Conservation (phyloP, 805 yeast species). For the Ogataea paradorogensis region DNA sequence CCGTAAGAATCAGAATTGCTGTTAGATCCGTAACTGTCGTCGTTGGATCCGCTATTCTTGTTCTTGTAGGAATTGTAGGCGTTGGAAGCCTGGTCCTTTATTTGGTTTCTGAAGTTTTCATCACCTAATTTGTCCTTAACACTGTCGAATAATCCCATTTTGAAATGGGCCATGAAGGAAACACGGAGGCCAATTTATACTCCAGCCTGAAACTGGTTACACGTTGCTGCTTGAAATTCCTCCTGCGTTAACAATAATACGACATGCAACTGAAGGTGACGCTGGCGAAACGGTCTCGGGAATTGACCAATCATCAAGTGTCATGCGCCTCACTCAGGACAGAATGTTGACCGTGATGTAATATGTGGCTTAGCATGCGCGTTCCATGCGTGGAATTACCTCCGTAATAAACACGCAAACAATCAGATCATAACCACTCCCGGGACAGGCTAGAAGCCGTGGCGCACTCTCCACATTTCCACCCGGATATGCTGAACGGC, state of each 20-base stretch:
- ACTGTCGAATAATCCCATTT: constrained; percentile 41
- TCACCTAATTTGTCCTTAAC: constrained; percentile 36
- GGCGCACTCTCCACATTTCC: not conserved
- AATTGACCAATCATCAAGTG: not conserved
- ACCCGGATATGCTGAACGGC: too few species aligned
- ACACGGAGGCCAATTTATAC: constrained; percentile 4
- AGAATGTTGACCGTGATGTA: not conserved
- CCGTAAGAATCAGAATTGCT: constrained; percentile 37
- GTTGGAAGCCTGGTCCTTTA: constrained; percentile 25
- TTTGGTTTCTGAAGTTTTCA: constrained; percentile 23
- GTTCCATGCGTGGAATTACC: constrained; percentile 5
- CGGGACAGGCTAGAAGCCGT: too few species aligned
- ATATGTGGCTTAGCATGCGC: constrained; percentile 4
- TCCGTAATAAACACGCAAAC: not conserved
- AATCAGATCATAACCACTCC: too few species aligned
- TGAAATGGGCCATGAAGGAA: constrained; percentile 1
- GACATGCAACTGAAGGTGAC: constrained; percentile 1
- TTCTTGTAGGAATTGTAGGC: constrained; percentile 29
- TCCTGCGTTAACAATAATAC: constrained; percentile 1
- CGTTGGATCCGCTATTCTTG: constrained; percentile 10
- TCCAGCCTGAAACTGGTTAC: constrained; percentile 4
- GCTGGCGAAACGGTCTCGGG: not conserved
- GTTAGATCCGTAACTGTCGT: constrained; percentile 25
- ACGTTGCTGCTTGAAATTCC: not conserved
- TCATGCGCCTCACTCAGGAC: not conserved